phyloP scores from a whole-genome alignment of 2,329 filamentous ascomycete genomes.

The Neofusicoccum sp. region DNA sequence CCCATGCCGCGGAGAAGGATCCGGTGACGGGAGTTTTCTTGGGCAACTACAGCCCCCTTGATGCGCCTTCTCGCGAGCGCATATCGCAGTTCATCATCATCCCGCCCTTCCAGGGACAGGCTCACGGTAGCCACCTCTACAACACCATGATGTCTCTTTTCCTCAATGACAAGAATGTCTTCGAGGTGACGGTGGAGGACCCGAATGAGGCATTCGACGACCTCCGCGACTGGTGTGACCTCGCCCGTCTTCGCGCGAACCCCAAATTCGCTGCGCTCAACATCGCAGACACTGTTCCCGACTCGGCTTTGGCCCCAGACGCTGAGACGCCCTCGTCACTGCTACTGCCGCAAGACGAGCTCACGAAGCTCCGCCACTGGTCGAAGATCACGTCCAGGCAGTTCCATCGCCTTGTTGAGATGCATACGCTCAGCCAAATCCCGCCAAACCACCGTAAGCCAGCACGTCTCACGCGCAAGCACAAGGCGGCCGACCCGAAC shows the following conservation, averaged over 20 bases:
- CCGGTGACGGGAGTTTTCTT: background rate
- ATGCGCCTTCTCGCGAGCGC: conserved; percentile 73
- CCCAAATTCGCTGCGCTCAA: conserved; percentile 58
- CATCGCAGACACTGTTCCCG: conserved; percentile 49
- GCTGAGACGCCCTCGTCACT: conserved; percentile 54
- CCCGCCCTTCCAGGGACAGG: conserved; percentile 78
- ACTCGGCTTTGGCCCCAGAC: conserved; percentile 53
- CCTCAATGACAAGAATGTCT: conserved; percentile 64
- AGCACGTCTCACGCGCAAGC: conserved; percentile 44
- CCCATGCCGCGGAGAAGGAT: conserved; percentile 24
- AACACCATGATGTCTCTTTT: conserved; percentile 71
- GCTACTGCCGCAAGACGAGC: conserved; percentile 57
- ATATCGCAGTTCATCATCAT: conserved; percentile 94
- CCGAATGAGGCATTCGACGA: conserved; percentile 85
- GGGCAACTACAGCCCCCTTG: conserved; percentile 46
- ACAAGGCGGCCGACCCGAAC: conserved; percentile 53
- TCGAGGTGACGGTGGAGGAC: conserved; percentile 90
- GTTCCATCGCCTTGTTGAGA: conserved; percentile 71
- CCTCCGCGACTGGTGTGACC: conserved; percentile 71
- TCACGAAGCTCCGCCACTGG: conserved; percentile 54
- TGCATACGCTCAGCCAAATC: conserved; percentile 65
- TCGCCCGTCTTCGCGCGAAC: conserved; percentile 60
- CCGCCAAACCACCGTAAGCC: conserved; percentile 48
- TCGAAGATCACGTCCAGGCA: conserved; percentile 75
- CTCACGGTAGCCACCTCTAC: conserved; percentile 79